Evolutionary conservation across 768 basidiomycete species (phyloP).

Genomic region (Hypholoma sublateritium): DNA sequence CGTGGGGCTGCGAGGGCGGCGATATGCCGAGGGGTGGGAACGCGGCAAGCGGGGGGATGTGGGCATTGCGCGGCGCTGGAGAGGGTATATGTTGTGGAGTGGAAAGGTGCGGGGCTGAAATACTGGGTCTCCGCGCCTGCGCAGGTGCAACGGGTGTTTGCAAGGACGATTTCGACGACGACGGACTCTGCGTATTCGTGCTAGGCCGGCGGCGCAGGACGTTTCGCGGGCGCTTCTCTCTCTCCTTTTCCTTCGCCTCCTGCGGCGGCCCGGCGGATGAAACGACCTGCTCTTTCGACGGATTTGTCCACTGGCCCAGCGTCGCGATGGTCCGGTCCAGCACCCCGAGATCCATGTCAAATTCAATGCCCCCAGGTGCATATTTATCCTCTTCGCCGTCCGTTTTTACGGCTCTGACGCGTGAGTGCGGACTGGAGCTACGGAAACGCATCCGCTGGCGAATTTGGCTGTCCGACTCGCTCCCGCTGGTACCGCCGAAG

Average conservation of each 20-base stretch:
- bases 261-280: background rate
- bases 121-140: background rate
- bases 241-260: background rate
- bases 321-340: conserved; percentile 1
- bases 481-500: conserved; percentile 10
- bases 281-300: background rate
- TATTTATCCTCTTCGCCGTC: background rate
- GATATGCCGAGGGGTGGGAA: conserved; percentile 6
- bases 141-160: background rate
- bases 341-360: conserved; percentile 7
- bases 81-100: background rate
- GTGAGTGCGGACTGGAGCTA: background rate
- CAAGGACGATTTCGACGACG: background rate
- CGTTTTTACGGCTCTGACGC: background rate
- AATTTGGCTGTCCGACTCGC: conserved; percentile 11
- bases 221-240: conserved; percentile 11
- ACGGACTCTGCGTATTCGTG: background rate
- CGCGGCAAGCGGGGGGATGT: background rate
- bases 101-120: background rate
- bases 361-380: background rate
- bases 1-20: background rate
- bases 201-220: conserved; percentile 9
- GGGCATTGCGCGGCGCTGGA: background rate
- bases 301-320: background rate
- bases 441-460: background rate